Evolutionary conservation across 2,329 filamentous ascomycete genomes (phyloP).

Genomic region (Neurospora crassa): DNA sequence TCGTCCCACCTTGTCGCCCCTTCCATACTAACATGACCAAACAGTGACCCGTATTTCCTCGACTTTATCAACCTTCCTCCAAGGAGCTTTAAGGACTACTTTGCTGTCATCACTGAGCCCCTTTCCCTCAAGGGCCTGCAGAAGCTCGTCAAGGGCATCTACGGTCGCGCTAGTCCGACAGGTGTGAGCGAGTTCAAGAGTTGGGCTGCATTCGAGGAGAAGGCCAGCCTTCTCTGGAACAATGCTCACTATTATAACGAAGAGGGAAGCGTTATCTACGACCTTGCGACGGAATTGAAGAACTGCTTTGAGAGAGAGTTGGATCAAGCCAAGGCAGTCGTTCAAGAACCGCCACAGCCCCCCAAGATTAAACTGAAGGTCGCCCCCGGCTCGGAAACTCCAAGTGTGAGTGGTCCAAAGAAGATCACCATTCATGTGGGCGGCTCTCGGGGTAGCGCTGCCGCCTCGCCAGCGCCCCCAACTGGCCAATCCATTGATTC

Average conservation of each 20-base stretch:
- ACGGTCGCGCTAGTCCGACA: constrained; percentile 56
- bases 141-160: constrained; percentile 65
- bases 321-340: constrained; percentile 60
- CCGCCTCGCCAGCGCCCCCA: constrained; percentile 39
- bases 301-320: constrained; percentile 59
- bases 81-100: constrained; percentile 73
- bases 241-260: constrained; percentile 90
- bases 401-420: constrained; percentile 34
- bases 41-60: constrained; percentile 59
- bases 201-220: constrained; percentile 75
- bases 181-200: constrained; percentile 62
- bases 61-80: constrained; percentile 73
- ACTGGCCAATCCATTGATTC: constrained; percentile 27
- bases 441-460: constrained; percentile 41
- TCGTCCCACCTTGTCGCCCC: constrained; percentile 10
- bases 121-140: constrained; percentile 69
- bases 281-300: constrained; percentile 71
- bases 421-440: constrained; percentile 66
- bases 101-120: constrained; percentile 71
- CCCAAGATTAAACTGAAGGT: constrained; percentile 72
- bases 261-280: constrained; percentile 77
- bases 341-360: constrained; percentile 62
- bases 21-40: constrained; percentile 25
- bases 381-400: constrained; percentile 35
- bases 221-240: constrained; percentile 71